A percentile compares a stretch with the other conserved stretches of the same genome.
These are phyloP conservation scores for Bocquillonia castaneifolia DNA, from an alignment of 441 rosid genomes.

Conservation along the genomic window DNA sequence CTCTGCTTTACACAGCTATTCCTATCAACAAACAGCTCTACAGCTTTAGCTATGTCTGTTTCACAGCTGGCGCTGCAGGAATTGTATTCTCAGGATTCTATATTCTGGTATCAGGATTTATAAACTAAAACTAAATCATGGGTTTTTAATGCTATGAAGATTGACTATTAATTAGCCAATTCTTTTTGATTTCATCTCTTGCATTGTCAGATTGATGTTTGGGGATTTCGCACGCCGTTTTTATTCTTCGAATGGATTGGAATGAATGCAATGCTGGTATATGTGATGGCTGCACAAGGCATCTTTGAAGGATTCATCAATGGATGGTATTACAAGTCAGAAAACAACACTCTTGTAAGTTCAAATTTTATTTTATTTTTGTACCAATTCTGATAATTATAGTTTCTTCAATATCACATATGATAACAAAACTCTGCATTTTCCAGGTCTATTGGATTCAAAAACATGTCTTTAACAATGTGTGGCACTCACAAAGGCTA, in stretches of 20 bases:
- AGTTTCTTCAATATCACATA: no score
- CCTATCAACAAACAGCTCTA: conserved; percentile 78
- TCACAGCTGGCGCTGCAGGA: conserved; percentile 69
- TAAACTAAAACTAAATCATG: not conserved
- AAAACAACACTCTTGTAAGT: conserved; percentile 50
- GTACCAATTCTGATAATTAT: no score
- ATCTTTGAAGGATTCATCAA: conserved; percentile 56
- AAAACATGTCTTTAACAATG: conserved; percentile 43
- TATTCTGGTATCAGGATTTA: conserved; percentile 38
- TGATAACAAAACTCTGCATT: not conserved
- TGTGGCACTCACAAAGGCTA: conserved; percentile 47
- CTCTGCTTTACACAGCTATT: conserved; percentile 41
- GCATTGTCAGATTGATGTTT: conserved; percentile 46
- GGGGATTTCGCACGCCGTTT: conserved; percentile 48
- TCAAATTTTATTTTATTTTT: no score
- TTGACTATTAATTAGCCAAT: not conserved
- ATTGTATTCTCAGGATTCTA: conserved; percentile 56
- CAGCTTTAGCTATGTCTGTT: conserved; percentile 62
- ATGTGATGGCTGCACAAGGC: conserved; percentile 69
- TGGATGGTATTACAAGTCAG: conserved; percentile 54
- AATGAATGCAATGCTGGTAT: conserved; percentile 72
- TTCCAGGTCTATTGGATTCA: conserved; percentile 55
- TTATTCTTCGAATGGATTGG: conserved; percentile 69
- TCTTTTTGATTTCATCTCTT: not conserved
- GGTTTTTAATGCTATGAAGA: not conserved